Percentiles rank a stretch among this genome's conserved stretches.
Conservation (phyloP, 495 filamentous ascomycete genomes). For the Lophiotrema nucula region DNA sequence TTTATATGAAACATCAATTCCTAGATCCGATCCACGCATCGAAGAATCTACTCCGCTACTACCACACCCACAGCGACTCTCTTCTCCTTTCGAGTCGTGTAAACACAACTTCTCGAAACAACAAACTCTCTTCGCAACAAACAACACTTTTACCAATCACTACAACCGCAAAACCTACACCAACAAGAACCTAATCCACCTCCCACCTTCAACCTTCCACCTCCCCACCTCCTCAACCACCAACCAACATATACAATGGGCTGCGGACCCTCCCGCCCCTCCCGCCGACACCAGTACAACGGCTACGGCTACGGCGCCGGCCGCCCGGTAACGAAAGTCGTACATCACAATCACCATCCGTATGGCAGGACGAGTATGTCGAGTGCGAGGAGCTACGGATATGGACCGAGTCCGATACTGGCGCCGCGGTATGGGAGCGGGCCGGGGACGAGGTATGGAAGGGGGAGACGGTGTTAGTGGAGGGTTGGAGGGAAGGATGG, state of each 20-base stretch:
- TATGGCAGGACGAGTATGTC: neutral
- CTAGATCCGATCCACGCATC: too few species aligned
- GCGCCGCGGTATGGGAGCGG: neutral
- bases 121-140: too few species aligned
- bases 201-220: too few species aligned
- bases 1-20: too few species aligned
- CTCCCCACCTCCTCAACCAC: too few species aligned
- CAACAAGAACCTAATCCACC: too few species aligned
- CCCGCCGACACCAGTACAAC: neutral
- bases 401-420: neutral
- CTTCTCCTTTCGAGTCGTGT: too few species aligned
- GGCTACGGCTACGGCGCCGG: neutral
- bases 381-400: neutral
- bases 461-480: too few species aligned
- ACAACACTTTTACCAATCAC: neutral
- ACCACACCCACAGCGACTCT: too few species aligned
- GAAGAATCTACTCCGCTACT: too few species aligned
- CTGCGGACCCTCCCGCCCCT: constrained; percentile 6
- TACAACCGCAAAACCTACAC: neutral
- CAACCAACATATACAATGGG: too few species aligned
- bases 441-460: neutral
- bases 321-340: neutral
- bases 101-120: too few species aligned
- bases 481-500: neutral
- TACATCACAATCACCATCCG: neutral